Base-by-base conservation (phyloP, 1,284 basidiomycete species). In the Omphalotus olearius region DNA sequence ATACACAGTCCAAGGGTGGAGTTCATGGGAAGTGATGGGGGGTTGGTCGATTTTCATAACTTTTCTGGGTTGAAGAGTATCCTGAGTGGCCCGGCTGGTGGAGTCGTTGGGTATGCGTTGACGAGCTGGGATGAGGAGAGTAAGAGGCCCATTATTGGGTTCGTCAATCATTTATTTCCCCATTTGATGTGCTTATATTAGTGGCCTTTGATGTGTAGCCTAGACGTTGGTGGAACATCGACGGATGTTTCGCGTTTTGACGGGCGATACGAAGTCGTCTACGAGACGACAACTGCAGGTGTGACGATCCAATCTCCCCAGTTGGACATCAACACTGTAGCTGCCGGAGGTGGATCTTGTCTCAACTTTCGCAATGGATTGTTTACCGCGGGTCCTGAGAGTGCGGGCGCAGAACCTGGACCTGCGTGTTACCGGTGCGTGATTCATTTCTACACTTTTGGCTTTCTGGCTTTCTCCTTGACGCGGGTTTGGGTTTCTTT, bases 21-120 rank as follows among this genome's bases (percentile, higher is more conserved):
- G 66, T 94, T 94, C 64, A 95, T 94, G 91, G 83, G 83, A 18
- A 85, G 82, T 45, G 91, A 94, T 61, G 93, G 94, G 6, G 92
- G 92, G 0, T 69, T 97, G n/a, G 76, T 93, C 7, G 88, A 91
- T 61, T 71, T 91, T n/a, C 73, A 82, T 51, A 86, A 88, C 61
- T 97, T 97, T 64, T 89, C 88, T 0, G 93, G 93, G 0, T 70
- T 98, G 57, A 92, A 92, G 72, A 88, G 86, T 53, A 91, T 96
- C 58, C 73, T 96, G 33, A 91, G 88, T 53, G 92, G 91, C 3
- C 91, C 92, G 0, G 91, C 92, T 0, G 92, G 91, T 3, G 92
- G 92, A 6, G 91, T 95, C 2, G 91, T 94, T 0, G 92, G 91
- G 0, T 91, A 90, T 68, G 88, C 90, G 1, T 68, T 91, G 48